Base-by-base conservation (phyloP, 805 yeast genomes). In the Ogataea paraovalis region DNA sequence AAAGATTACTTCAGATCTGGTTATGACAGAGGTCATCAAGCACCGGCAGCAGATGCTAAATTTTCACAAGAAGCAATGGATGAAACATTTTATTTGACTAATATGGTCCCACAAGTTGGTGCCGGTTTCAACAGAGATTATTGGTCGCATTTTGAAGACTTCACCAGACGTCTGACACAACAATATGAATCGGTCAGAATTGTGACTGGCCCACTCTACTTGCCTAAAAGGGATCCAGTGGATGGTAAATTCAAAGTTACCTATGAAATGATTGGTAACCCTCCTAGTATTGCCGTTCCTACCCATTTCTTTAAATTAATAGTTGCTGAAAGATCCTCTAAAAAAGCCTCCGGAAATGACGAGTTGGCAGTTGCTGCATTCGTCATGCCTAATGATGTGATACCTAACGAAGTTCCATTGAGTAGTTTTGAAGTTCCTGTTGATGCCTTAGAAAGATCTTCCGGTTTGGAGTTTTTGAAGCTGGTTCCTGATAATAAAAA, bases 11-110 rank as follows among this genome's bases (percentile, higher is more conserved):
- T 92, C 73, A 78, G 98, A 57, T 83, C 94, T 28, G 99, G 99
- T 1, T 94, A 88, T 67, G 99, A 94, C 66, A 73, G 98, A 54
- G 99, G 99, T 5, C 99, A 94, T 67, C 89, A 87, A 59, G 97
- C 96, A 0, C 97, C 99, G 3, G 99, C 99, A 4, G 98, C 98
- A 0, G 87, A 94, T 65, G 97, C 98, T 22, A 90, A 88, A 63
- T 94, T 81, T 69, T 80, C 82, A 28, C 99, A 94, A 67, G 57
- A 64, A 18, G 97, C 97, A 18, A 92, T 94, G 98, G 85, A 94
- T 67, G 96, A 92, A 65, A 94, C 99, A 0, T 94, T 94, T 61
- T 80, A 73, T 53, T 71, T 94, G 57, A 84, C 96, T 5, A 94
- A 94, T 67, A 92, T 94, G 76, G 80, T 95, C 7, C 99, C 99